These are phyloP conservation scores for Crithidia bombi DNA, from an alignment of 208 protist genomes.

Conservation along the genomic window DNA sequence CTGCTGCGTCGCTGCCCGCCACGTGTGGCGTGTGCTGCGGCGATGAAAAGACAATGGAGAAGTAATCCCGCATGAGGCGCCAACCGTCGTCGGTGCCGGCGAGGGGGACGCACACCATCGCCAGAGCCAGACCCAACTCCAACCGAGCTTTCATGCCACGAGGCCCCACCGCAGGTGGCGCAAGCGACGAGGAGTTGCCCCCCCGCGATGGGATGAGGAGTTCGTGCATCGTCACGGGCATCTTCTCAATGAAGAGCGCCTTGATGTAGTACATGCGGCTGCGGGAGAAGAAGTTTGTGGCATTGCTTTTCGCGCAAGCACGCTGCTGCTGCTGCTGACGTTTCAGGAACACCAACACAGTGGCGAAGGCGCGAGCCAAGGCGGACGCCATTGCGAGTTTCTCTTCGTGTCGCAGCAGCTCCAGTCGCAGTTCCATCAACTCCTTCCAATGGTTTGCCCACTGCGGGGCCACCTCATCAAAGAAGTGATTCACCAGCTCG, in stretches of 20 bases:
- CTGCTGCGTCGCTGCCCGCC: neutral
- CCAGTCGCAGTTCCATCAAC: conserved; percentile 69
- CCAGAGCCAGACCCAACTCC: conserved; percentile 55
- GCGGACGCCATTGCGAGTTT: conserved; percentile 52
- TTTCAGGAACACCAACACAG: conserved; percentile 56
- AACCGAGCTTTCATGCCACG: conserved; percentile 28
- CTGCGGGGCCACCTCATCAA: conserved; percentile 53
- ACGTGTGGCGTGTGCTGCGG: neutral
- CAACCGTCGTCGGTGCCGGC: conserved; percentile 60
- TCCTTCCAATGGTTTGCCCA: conserved; percentile 77
- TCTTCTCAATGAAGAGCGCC: conserved; percentile 56
- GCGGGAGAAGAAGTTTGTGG: conserved; percentile 22
- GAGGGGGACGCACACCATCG: conserved; percentile 47
- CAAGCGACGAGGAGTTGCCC: neutral
- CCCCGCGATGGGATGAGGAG: conserved; percentile 28
- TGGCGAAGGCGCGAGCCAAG: conserved; percentile 51
- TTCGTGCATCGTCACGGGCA: conserved; percentile 74
- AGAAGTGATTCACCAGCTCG: conserved; percentile 42
- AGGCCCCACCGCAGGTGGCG: neutral
- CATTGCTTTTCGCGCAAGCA: neutral
- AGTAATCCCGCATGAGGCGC: conserved; percentile 60
- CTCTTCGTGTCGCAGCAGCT: conserved; percentile 57
- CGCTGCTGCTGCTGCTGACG: conserved; percentile 37
- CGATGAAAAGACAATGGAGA: conserved; percentile 36
- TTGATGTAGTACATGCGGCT: conserved; percentile 44